phyloP scores from a whole-genome alignment of 2,329 filamentous ascomycete species.

The Alternaria sp. region DNA sequence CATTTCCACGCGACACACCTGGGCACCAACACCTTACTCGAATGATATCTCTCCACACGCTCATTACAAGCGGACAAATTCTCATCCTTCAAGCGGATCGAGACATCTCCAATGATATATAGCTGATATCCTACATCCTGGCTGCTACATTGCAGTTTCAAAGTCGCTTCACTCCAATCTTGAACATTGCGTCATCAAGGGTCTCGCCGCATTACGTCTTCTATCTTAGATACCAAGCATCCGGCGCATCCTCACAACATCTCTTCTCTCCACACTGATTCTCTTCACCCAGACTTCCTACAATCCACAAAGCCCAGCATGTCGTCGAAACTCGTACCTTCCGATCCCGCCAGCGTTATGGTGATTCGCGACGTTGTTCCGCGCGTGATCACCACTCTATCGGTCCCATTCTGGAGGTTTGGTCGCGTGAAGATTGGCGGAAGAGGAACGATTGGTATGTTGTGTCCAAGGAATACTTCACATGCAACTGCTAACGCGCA shows the following conservation, averaged over 20 bases:
- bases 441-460: slow-evolving; percentile 79
- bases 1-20: slow-evolving; percentile 8
- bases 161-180: slow-evolving; percentile 14
- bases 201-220: slow-evolving; percentile 31
- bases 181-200: slow-evolving; percentile 30
- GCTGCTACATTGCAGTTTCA: slow-evolving; percentile 2
- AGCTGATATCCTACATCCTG: background rate
- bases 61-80: background rate
- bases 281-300: background rate
- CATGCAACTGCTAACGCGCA: slow-evolving; percentile 12
- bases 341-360: slow-evolving; percentile 83
- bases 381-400: slow-evolving; percentile 74
- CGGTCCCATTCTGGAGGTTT: slow-evolving; percentile 83
- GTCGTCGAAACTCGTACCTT: slow-evolving; percentile 52
- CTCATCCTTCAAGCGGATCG: slow-evolving; percentile 12
- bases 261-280: background rate
- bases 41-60: slow-evolving; percentile 12
- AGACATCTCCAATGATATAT: slow-evolving; percentile 8
- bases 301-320: slow-evolving; percentile 27
- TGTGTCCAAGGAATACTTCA: background rate
- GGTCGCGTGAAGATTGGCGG: slow-evolving; percentile 84
- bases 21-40: background rate
- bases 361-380: slow-evolving; percentile 86
- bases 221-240: slow-evolving; percentile 14
- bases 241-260: background rate